Conservation (phyloP, 805 yeast species). For the Blastobotrys peoriensis region DNA sequence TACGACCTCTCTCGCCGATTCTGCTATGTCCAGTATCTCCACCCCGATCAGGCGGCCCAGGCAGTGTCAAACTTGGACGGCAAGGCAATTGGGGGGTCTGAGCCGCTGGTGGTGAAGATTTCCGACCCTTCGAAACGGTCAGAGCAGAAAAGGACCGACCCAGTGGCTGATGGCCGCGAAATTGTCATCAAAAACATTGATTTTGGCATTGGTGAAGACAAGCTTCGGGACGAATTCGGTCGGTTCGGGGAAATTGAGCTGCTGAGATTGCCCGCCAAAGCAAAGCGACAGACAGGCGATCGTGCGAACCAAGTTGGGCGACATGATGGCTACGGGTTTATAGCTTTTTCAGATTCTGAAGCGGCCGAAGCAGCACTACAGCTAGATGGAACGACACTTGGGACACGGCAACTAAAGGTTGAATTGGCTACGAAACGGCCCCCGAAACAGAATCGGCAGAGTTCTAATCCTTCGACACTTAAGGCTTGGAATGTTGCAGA, state of each 20-base stretch:
- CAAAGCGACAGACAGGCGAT: constrained; percentile 27
- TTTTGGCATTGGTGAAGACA: constrained; percentile 37
- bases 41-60: constrained; percentile 37
- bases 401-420: constrained; percentile 45
- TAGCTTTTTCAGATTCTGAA: constrained; percentile 40
- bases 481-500: constrained; percentile 15
- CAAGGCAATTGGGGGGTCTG: constrained; percentile 23
- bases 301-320: no score
- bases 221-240: constrained; percentile 38
- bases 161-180: constrained; percentile 51
- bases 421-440: constrained; percentile 33
- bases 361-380: constrained; percentile 45
- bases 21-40: constrained; percentile 59
- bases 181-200: constrained; percentile 50
- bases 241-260: constrained; percentile 49
- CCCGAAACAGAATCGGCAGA: not conserved
- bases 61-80: constrained; percentile 43
- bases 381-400: constrained; percentile 37
- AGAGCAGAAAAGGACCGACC: constrained; percentile 37
- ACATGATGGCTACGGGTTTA: constrained; percentile 64
- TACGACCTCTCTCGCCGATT: constrained; percentile 56
- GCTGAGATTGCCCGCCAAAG: constrained; percentile 43
- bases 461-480: constrained; percentile 6
- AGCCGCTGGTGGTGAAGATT: constrained; percentile 47
- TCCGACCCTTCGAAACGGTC: constrained; percentile 50